Evolutionary conservation across 2,329 filamentous ascomycete species (phyloP), one percentile per base, ranked within the genome.

Genomic region (Fusarium irregulare): DNA sequence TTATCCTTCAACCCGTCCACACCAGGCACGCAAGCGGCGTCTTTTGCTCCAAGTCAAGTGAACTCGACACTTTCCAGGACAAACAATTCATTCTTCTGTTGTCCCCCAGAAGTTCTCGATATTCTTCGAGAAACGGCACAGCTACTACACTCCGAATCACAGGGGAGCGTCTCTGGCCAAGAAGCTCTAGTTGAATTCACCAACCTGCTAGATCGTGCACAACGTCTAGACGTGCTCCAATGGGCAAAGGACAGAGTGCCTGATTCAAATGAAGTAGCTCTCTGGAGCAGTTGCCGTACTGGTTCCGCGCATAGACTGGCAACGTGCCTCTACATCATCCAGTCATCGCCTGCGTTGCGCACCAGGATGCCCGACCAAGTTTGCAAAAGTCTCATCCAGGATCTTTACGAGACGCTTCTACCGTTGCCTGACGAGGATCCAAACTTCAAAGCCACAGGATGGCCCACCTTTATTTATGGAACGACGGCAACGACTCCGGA

Each of bases 381-480:
- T n/a, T 57, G 54, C 34, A 74, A 77, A 12, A 64, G 72, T 6
- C 76, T 88, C 7, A 82, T 81, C 16, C 68, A 77, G 8, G 83
- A 86, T 28, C 79, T 86, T 12, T 79, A 86, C n/a, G 60, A 80
- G 8, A 83, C 86, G 45, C 78, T 88, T 6, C 80, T 81, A 1
- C 78, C 77, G n/a, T 81, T 88, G 2, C 80, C 82, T 1, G 79
- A 83, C 12, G 78, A 83, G 2, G 84, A 88, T 54, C 79, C 81
- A 4, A 82, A 87, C 16, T 85, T 87, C 78, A 88, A 88, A 71
- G 85, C 83, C 0, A 86, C 85, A 2, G 82, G 83, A 11, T 88
- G 85, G 86, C 85, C 87, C 1, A 83, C 86, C 0, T 88, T 89
- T 59, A 80, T 88, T 23, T 84, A 83, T 6, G 86, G 86, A 5